Evolutionary conservation across 2,329 filamentous ascomycete species (phyloP), one percentile per base, ranked within the genome.

Genomic region (Alternaria brassicae): DNA sequence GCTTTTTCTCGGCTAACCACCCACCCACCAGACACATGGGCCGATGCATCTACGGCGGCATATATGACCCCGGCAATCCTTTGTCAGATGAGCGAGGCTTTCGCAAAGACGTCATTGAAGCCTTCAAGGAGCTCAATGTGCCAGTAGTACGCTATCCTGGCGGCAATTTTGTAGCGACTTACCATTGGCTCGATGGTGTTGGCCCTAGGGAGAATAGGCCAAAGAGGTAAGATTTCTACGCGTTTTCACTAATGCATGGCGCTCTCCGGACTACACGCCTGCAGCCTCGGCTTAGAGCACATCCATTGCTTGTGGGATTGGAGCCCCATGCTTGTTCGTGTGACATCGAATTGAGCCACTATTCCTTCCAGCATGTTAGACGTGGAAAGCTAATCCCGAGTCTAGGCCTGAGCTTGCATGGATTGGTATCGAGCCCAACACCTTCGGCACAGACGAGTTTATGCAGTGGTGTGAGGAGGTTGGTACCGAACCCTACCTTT

Each of bases 361-460:
- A 7, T 34, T 45, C 28, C 21, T 54, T 41, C 27, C 28, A 54
- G n/a, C n/a, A 28, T 39, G 30, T 36, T 36, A 6, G n/a, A 45
- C 12, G 21, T 36, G 32, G 15, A 15, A 47, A 47, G 36, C 53
- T 66, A 57, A 63, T 9, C 12, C 36, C 54, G 19, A 25, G 27
- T 34, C 28, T 70, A 84, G 89, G 67, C 89, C 88, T 1, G 91
- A 95, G 72, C 83, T 95, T 53, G 91, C 91, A 5, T 95, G 91
- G 92, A 81, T 90, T 19, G 90, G 89, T 32, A 85, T 86, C 1
- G 92, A 95, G 80, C 86, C 83, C 27, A 95, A 95, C 75, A 82
- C 89, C 62, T 93, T 95, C 71, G 91, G 91, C 57, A 95, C 91
- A 0, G 91, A 95, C 75, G 92, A 95, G 80, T 95, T 95, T 78